These are phyloP conservation scores for Papiliotrema nemorosa DNA, from an alignment of 1,284 basidiomycete species.

Conservation along the genomic window DNA sequence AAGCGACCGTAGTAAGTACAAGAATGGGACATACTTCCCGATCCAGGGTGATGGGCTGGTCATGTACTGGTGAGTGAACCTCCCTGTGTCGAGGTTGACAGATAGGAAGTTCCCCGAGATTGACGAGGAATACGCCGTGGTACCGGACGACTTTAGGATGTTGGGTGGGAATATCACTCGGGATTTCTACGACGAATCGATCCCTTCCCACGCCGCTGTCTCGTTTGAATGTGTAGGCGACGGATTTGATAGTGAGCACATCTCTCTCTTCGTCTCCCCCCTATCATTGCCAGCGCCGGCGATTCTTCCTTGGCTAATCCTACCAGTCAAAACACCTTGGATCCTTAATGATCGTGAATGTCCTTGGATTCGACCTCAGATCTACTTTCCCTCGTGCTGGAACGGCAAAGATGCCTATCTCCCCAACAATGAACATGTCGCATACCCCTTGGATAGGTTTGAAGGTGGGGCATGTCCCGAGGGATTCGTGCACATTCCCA, in stretches of 20 bases:
- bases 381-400: constrained; percentile 49
- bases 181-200: constrained; percentile 11
- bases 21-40: constrained; percentile 20
- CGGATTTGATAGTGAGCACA: constrained; percentile 20
- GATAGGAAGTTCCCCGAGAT: constrained; percentile 11
- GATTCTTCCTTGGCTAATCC: no score
- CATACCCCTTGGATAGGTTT: constrained; percentile 34
- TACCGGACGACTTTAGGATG: constrained; percentile 43
- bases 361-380: constrained; percentile 20
- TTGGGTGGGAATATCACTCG: constrained; percentile 39
- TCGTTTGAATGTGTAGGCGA: constrained; percentile 42
- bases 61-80: constrained; percentile 17
- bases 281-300: no score
- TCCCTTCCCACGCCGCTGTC: constrained; percentile 26
- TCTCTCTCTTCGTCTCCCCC: background rate
- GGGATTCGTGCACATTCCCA: constrained; percentile 17
- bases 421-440: constrained; percentile 29
- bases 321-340: no score
- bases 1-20: constrained; percentile 14
- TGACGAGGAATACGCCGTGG: constrained; percentile 24
- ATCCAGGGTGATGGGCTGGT: constrained; percentile 19
- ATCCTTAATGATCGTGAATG: constrained; percentile 24
- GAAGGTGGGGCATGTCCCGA: constrained; percentile 21
- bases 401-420: constrained; percentile 43
- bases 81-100: background rate